Evolutionary conservation across 2,329 filamentous ascomycete genomes (phyloP), one percentile per base, ranked within the genome.

Genomic region (Fonsecaea erecta): DNA sequence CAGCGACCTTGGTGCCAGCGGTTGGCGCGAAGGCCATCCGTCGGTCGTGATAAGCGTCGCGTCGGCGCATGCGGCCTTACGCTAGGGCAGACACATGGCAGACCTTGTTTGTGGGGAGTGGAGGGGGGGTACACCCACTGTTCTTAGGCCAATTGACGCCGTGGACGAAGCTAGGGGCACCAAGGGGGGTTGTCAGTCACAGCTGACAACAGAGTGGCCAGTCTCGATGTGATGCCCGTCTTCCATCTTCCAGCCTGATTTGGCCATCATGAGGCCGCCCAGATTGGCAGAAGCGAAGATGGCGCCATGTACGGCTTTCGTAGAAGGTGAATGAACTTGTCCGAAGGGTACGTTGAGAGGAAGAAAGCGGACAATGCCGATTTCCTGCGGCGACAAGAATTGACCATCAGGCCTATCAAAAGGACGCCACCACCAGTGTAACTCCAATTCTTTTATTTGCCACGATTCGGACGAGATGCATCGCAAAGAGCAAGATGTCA

Each of bases 31-130:
- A n/a, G n/a, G n/a, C n/a, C n/a, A n/a, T n/a, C n/a, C n/a, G n/a
- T n/a, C n/a, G n/a, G n/a, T n/a, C n/a, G 24, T 48, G 43, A 48
- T 48, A 48, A 21, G 43, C 43, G 8, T 48, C 21, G 2, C 26
- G n/a, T n/a, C n/a, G n/a, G 3, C 18, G 18, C 43, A 18, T 14
- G 3, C 43, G 43, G 43, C 43, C 43, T 24, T 48, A 12, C 43
- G 18, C 43, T 48, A 48, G 8, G 40, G 43, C 43, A 48, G 43
- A 48, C 43, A 48, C 43, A 48, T 48, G 43, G 43, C 43, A 14
- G 18, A 24, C n/a, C 43, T 48, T 12, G 9, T 16, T 24, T 48
- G 43, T 48, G 37, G 37, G 37, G 37, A n/a, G 43, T 24, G 43
- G 2, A 14, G 35, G 9, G 9, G 9, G 35, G 35, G n/a, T n/a